Conservation (phyloP, 305 asterid species). For the Andrographis paniculata region DNA sequence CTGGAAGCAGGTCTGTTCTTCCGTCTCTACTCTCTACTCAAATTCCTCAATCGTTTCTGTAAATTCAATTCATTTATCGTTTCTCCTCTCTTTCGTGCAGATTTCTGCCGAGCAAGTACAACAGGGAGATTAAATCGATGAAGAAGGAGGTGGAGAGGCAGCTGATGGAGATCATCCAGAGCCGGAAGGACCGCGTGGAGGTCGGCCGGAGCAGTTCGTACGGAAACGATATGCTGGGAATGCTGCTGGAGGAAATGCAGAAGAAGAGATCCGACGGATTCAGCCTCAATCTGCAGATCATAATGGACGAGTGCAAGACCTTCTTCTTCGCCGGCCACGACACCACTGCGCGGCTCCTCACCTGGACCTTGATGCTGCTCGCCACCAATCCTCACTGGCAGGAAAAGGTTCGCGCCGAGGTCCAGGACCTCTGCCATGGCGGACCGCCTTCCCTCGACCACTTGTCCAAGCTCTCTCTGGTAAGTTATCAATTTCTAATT, state of each 20-base stretch:
- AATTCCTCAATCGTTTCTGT: not conserved
- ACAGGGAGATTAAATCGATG: slow-evolving; percentile 66
- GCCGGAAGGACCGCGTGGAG: slow-evolving; percentile 60
- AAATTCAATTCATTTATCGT: too few relatives aligned
- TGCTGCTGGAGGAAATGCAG: slow-evolving; percentile 67
- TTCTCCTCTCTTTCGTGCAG: too few relatives aligned
- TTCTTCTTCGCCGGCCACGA: slow-evolving; percentile 88
- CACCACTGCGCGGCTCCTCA: slow-evolving; percentile 66
- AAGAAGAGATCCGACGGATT: slow-evolving; percentile 36
- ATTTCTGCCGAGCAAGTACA: slow-evolving; percentile 79
- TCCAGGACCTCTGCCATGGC: slow-evolving; percentile 40
- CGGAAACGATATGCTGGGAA: slow-evolving; percentile 77
- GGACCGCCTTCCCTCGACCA: slow-evolving; percentile 41
- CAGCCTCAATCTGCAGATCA: slow-evolving; percentile 49
- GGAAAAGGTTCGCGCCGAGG: slow-evolving; percentile 48
- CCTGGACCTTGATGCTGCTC: slow-evolving; percentile 75
- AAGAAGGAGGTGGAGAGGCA: slow-evolving; percentile 70
- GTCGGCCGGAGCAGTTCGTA: slow-evolving; percentile 58
- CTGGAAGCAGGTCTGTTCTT: slow-evolving; percentile 65
- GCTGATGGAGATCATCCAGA: slow-evolving; percentile 80
- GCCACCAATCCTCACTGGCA: slow-evolving; percentile 71
- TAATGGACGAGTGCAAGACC: slow-evolving; percentile 84
- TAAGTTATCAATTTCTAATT: slow-evolving; percentile 3
- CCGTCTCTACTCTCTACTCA: not conserved
- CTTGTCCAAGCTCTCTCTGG: slow-evolving; percentile 54